These are phyloP conservation scores for Ilex asprella DNA, from an alignment of 257 asterid genomes.

Conservation along the genomic window DNA sequence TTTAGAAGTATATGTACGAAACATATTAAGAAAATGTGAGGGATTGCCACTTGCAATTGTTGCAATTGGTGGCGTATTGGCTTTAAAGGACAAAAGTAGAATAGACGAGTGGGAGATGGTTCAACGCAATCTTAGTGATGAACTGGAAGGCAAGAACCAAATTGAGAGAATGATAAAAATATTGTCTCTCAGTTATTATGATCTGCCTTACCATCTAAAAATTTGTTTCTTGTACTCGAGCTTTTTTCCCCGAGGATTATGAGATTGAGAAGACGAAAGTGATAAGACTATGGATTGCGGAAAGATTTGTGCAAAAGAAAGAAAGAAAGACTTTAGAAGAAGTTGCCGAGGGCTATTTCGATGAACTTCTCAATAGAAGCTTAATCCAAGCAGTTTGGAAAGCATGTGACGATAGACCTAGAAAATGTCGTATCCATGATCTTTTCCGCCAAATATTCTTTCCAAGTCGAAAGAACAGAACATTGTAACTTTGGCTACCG, in stretches of 20 bases:
- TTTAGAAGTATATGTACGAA: constrained; percentile 3
- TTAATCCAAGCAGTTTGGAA: not conserved
- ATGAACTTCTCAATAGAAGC: constrained; percentile 35
- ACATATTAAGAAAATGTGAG: constrained; percentile 11
- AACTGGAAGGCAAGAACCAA: constrained; percentile 16
- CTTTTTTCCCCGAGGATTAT: constrained; percentile 34
- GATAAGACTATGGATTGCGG: constrained; percentile 27
- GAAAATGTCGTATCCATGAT: too few species aligned
- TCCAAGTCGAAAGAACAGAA: too few species aligned
- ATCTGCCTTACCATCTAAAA: constrained; percentile 33
- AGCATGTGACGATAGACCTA: too few species aligned
- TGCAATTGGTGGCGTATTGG: too few species aligned
- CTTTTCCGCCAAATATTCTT: too few species aligned
- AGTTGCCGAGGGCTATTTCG: constrained; percentile 35
- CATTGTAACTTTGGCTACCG: too few species aligned
- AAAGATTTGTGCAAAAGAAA: constrained; percentile 26
- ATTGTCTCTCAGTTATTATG: constrained; percentile 25
- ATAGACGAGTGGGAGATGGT: constrained; percentile 24
- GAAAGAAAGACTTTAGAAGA: constrained; percentile 25
- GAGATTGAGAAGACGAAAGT: constrained; percentile 14
- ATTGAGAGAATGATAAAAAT: constrained; percentile 23
- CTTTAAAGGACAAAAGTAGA: too few species aligned
- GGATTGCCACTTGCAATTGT: too few species aligned
- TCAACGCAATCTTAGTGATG: constrained; percentile 13
- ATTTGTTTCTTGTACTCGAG: constrained; percentile 28